Conservation (phyloP, 176 grass and related monocot species). For the Lolium rigidum region DNA sequence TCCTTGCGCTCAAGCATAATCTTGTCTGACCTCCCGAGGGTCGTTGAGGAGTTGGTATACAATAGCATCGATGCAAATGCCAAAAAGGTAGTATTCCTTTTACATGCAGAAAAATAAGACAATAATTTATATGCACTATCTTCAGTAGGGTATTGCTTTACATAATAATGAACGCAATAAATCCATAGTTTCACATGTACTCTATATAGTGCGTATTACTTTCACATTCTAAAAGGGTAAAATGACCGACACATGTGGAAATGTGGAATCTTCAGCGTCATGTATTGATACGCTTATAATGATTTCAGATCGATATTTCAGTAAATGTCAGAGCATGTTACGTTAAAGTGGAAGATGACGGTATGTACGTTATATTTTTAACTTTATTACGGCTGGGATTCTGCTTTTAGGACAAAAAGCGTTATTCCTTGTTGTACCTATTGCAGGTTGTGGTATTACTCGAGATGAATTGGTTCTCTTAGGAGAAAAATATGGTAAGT, state of each 20-base stretch:
- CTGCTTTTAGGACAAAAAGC: background rate
- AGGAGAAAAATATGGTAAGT: conserved; percentile 83
- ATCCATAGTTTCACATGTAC: too few relatives aligned
- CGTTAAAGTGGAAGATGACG: conserved; percentile 91
- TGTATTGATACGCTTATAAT: too few relatives aligned
- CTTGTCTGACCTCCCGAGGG: conserved; percentile 76
- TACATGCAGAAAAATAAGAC: too few relatives aligned
- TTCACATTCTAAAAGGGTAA: too few relatives aligned
- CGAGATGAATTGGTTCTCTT: conserved; percentile 88
- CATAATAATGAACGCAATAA: too few relatives aligned
- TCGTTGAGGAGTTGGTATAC: conserved; percentile 87
- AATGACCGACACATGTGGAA: too few relatives aligned
- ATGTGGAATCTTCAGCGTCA: too few relatives aligned
- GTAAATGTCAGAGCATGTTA: conserved; percentile 74
- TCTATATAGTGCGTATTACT: too few relatives aligned
- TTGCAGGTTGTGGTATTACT: conserved; percentile 89
- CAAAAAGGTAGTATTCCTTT: conserved; percentile 58
- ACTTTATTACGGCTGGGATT: conserved; percentile 24
- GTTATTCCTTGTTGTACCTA: conserved; percentile 9
- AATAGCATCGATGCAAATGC: conserved; percentile 86
- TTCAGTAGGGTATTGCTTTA: too few relatives aligned
- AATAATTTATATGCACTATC: too few relatives aligned
- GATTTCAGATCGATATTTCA: conserved; percentile 72
- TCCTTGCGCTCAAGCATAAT: conserved; percentile 70
- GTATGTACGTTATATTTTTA: conserved; percentile 46